These are phyloP conservation scores for Fusarium falciforme DNA, from an alignment of 2,329 filamentous ascomycete genomes.

Conservation along the genomic window DNA sequence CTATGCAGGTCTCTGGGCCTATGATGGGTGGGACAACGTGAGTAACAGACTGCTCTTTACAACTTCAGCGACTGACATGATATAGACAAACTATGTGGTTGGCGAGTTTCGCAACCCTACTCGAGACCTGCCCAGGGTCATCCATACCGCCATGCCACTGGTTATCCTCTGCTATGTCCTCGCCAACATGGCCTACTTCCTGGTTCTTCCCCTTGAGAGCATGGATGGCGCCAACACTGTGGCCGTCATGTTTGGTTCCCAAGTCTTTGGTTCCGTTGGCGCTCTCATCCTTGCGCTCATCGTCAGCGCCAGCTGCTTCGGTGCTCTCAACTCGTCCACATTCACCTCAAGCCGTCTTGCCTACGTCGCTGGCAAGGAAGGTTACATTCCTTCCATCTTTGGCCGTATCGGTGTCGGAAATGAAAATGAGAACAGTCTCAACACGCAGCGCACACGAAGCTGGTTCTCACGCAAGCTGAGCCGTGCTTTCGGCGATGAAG, in stretches of 20 bases:
- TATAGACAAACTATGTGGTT: conserved; percentile 94
- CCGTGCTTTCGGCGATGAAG: conserved; percentile 77
- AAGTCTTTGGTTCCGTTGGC: conserved; percentile 88
- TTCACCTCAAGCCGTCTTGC: conserved; percentile 94
- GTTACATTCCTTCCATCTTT: conserved; percentile 87
- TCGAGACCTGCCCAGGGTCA: conserved; percentile 90
- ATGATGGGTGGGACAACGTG: conserved; percentile 99
- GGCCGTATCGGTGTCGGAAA: conserved; percentile 80
- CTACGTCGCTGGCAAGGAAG: conserved; percentile 95
- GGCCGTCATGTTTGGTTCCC: conserved; percentile 91
- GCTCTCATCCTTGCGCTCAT: conserved; percentile 87
- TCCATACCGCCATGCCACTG: conserved; percentile 95
- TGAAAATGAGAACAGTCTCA: conserved; percentile 53
- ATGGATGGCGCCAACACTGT: conserved; percentile 94
- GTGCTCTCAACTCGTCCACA: conserved; percentile 91
- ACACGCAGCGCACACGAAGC: conserved; percentile 61
- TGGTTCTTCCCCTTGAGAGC: conserved; percentile 83
- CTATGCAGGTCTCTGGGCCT: conserved; percentile 97
- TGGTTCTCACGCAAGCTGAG: conserved; percentile 70
- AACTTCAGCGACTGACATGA: conserved; percentile 18
- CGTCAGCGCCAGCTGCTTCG: conserved; percentile 92
- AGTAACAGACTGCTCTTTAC: conserved; percentile 49
- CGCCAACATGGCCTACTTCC: conserved; percentile 93
- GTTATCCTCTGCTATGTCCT: conserved; percentile 92
- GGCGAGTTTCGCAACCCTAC: conserved; percentile 94